Conservation (phyloP, 225 moss, liverwort and hornwort genomes). For the Lunularia cruciata region DNA sequence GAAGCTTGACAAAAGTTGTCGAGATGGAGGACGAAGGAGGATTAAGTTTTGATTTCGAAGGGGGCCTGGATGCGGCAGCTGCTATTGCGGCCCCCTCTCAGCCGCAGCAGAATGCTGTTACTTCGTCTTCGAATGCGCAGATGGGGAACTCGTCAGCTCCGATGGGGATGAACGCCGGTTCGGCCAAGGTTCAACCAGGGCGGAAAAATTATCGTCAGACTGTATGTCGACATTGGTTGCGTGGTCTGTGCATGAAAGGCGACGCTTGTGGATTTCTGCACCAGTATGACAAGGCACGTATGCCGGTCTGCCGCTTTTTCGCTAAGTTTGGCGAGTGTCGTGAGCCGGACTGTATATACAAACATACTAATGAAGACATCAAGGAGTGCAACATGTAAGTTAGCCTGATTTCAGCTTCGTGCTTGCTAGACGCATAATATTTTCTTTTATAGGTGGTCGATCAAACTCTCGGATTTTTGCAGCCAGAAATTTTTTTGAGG, state of each 20-base stretch:
- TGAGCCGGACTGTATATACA: conserved; percentile 99
- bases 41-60: conserved; percentile 94
- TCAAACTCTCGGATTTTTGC: no score
- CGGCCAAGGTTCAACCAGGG: conserved; percentile 66
- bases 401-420: not conserved
- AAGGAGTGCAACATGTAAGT: conserved; percentile 99
- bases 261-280: conserved; percentile 99
- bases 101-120: conserved; percentile 27
- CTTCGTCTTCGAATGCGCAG: conserved; percentile 31
- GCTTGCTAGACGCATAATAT: no score
- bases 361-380: conserved; percentile 99
- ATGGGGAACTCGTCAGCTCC: conserved; percentile 44
- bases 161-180: conserved; percentile 30
- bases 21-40: conserved; percentile 94
- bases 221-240: conserved; percentile 95
- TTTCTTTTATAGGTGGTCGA: no score
- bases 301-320: conserved; percentile 99
- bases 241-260: conserved; percentile 98
- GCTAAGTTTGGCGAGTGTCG: conserved; percentile 99
- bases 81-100: conserved; percentile 45
- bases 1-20: not conserved
- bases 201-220: conserved; percentile 98
- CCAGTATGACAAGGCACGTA: conserved; percentile 97
- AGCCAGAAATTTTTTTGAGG: no score
- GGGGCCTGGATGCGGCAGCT: conserved; percentile 73